Percentiles rank a stretch among this genome's conserved stretches.
These are phyloP conservation scores for Cryptosporidium xiaoi DNA, from an alignment of 169 alveolate species.

Conservation along the genomic window DNA sequence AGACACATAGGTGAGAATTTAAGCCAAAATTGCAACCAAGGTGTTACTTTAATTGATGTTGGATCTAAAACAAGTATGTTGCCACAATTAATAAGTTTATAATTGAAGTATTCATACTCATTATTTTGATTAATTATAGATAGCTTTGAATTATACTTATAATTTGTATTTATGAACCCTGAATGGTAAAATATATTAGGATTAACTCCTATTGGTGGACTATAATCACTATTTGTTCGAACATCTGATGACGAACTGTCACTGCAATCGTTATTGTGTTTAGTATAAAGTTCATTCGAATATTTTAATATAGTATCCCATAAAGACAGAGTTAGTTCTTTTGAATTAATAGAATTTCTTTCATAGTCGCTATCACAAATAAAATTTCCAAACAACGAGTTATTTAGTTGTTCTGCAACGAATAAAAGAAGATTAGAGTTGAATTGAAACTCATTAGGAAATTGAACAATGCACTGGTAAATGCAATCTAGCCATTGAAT, in stretches of 20 bases:
- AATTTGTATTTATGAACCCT: conserved; percentile 40
- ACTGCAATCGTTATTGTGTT: no score
- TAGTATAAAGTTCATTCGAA: neutral
- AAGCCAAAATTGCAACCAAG: conserved; percentile 69
- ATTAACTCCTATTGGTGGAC: conserved; percentile 5
- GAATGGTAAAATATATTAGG: conserved; percentile 1
- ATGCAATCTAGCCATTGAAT: conserved; percentile 88
- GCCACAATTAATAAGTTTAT: no score
- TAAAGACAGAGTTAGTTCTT: conserved; percentile 25
- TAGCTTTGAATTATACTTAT: conserved; percentile 1
- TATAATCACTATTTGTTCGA: neutral
- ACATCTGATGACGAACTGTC: neutral
- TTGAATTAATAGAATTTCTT: conserved; percentile 6
- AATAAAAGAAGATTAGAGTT: conserved; percentile 80
- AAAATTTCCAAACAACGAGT: conserved; percentile 87
- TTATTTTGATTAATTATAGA: conserved; percentile 1
- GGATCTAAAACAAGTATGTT: conserved; percentile 8
- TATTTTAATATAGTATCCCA: conserved; percentile 42
- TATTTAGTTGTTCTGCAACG: conserved; percentile 81
- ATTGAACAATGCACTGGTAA: conserved; percentile 81
- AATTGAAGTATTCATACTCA: no score
- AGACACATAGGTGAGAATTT: conserved; percentile 21
- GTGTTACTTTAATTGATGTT: conserved; percentile 36
- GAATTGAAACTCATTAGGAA: conserved; percentile 89
- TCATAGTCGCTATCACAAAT: conserved; percentile 79